Evolutionary conservation across 257 asterid species (phyloP), one percentile per base, ranked within the genome.

Genomic region (Gynochthodes officinalis): DNA sequence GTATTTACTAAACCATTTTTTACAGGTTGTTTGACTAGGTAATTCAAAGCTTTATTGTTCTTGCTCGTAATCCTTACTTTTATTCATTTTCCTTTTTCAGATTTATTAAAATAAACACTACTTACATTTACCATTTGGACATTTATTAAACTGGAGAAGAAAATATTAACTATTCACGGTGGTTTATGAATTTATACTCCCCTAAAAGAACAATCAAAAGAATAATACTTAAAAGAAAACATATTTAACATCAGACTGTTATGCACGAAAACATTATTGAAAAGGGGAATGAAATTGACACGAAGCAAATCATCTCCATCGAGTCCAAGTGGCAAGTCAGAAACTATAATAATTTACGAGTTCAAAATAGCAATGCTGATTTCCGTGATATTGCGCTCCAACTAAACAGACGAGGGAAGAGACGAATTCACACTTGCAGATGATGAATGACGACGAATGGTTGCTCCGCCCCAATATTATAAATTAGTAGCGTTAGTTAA

Each of bases 381-480:
- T 88, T 79, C 88, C 73, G 72, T 73, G 93, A 84, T 46, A 75
- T 73, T 83, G 76, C 84, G 21, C 67, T 72, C 70, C 65, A 61
- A 80, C 86, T 68, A 84, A n/a, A 78, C 58, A 69, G 94, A 84
- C 94, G 89, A 87, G 61, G 80, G 71, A 73, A 80, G 65, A 73
- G 89, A 83, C 88, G 79, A 81, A 84, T 64, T 82, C 80, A 16
- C 42, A 73, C 71, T 80, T 78, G 27, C 73, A 60, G 48, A 59
- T 59, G 72, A 76, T 74, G 77, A 74, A 75, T 72, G 74, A 69
- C 43, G 75, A 78, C 71, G 74, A 71, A 84, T 73, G 91, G 85
- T 69, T 68, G 87, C 85, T 85, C 95, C 90, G 81, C 87, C 86
- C 78, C 28, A 57, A 79, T 74, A 81, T 75, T 85, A 75, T 60